phyloP scores from a whole-genome alignment of 495 filamentous ascomycete species.

The Podospora australis region DNA sequence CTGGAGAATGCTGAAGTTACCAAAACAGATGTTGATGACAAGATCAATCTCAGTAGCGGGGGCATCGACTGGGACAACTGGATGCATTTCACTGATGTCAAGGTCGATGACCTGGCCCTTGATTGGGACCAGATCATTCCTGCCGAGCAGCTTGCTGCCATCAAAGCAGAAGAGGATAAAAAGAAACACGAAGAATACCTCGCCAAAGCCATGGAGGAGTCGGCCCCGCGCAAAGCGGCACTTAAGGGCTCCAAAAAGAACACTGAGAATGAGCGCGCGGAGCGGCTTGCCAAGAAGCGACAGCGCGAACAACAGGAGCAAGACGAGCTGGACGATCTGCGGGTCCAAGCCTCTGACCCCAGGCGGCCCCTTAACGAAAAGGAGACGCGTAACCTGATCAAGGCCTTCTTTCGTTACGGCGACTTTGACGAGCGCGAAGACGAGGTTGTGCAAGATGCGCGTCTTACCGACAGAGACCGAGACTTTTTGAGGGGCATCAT shows the following conservation, averaged over 20 bases:
- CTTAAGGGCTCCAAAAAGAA: constrained; percentile 50
- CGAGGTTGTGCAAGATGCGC: constrained; percentile 78
- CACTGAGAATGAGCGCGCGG: constrained; percentile 66
- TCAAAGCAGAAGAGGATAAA: constrained; percentile 82
- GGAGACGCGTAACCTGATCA: constrained; percentile 83
- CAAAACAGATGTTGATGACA: constrained; percentile 75
- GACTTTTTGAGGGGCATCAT: constrained; percentile 63
- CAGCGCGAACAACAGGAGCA: constrained; percentile 67
- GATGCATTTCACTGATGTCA: constrained; percentile 88
- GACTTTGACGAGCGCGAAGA: constrained; percentile 78
- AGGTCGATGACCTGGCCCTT: constrained; percentile 71
- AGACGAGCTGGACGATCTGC: constrained; percentile 53
- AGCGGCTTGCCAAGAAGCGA: constrained; percentile 87
- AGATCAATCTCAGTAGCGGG: constrained; percentile 55
- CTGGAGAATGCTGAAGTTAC: constrained; percentile 94
- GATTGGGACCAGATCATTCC: constrained; percentile 99
- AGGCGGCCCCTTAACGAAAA: constrained; percentile 80
- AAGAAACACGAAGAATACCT: constrained; percentile 79
- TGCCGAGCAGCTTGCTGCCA: constrained; percentile 76
- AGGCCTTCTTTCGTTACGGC: constrained; percentile 81
- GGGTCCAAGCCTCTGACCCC: constrained; percentile 63
- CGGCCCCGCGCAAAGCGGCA: constrained; percentile 70
- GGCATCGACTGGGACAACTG: constrained; percentile 94
- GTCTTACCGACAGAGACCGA: constrained; percentile 70
- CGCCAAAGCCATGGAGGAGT: constrained; percentile 74